Evolutionary conservation across 148 eudicot species (phyloP), one percentile per base, ranked within the genome.

Genomic region (Amaranthus cruentus): DNA sequence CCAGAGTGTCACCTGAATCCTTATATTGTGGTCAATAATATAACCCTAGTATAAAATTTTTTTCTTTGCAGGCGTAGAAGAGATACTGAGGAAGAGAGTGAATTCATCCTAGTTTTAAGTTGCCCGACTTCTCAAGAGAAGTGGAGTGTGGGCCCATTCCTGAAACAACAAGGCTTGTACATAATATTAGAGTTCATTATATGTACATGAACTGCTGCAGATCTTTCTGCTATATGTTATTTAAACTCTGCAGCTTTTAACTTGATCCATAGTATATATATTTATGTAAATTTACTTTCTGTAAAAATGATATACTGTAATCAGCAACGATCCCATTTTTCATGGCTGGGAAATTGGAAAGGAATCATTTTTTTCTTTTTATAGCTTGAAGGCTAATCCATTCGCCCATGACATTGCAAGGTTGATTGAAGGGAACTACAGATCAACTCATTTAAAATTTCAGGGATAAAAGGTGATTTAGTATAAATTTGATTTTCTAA

Each of bases 241-340:
- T 15, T 52, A 56, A 69, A 67, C 62, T 57, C 62, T 68, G 48
- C 6, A 65, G 47, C n/a, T 10, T 51, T 21, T 21, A 9, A 3
- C 3, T 59, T 75, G 9, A 69, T 76, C 78, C 51, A 61, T 52
- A 52, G 53, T 52, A 61, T n/a, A 61, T 14, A 54, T 63, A 47
- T 18, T 15, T 56, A 12, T 73, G 66, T 73, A 72, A 64, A 72
- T 65, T 50, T 44, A 13, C 47, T 49, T 42, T 70, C 51, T n/a
- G 14, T 70, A 46, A 13, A 18, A 11, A 64, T 68, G 77, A 44
- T 38, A 13, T 62, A 53, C 55, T 55, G 14, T 3, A 11, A 21
- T 6, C 52, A 76, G 68, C 48, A 4, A 47, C 47, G 9, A 50
- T 50, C 57, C 57, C 53, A 28, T 73, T 55, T 62, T 49, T 4